Evolutionary conservation across 2,329 filamentous ascomycete genomes (phyloP).

Genomic region (Trichoderma atroviride): DNA sequence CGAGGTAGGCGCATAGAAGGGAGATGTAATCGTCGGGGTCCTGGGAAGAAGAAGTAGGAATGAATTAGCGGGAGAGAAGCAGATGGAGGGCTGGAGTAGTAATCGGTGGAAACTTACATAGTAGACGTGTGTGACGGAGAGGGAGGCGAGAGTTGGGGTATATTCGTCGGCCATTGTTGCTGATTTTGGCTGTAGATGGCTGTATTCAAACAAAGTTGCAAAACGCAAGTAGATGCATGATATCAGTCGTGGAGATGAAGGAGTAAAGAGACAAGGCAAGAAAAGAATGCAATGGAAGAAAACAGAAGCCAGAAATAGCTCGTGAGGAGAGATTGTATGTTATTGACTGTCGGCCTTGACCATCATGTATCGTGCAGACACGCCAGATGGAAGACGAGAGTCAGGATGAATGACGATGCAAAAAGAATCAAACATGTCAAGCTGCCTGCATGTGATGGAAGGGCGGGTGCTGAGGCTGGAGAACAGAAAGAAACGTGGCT

Average conservation of each 20-base stretch:
- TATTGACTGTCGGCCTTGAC: background rate
- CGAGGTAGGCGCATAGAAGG: conserved; percentile 88
- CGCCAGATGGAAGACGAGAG: background rate
- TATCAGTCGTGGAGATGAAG: background rate
- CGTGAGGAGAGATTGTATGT: background rate
- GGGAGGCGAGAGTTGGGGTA: conserved; percentile 72
- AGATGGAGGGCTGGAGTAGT: no score
- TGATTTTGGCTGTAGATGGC: background rate
- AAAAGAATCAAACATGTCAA: background rate
- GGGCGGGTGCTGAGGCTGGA: background rate
- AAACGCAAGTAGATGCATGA: background rate
- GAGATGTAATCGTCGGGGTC: conserved; percentile 85
- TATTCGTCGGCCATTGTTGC: conserved; percentile 35
- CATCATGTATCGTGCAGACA: background rate
- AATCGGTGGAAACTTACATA: conserved; percentile 64
- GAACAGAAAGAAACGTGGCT: conserved; percentile 10
- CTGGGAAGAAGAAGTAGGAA: conserved; percentile 48
- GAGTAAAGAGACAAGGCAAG: background rate
- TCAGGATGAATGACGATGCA: conserved; percentile 6
- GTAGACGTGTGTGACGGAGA: conserved; percentile 94
- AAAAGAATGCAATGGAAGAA: background rate
- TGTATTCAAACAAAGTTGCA: background rate
- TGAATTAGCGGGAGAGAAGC: background rate
- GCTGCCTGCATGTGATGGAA: conserved; percentile 6
- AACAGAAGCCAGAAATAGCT: background rate